Evolutionary conservation across 768 basidiomycete genomes (phyloP), one percentile per base, ranked within the genome.

Genomic region (Suillus cothurnatus): DNA sequence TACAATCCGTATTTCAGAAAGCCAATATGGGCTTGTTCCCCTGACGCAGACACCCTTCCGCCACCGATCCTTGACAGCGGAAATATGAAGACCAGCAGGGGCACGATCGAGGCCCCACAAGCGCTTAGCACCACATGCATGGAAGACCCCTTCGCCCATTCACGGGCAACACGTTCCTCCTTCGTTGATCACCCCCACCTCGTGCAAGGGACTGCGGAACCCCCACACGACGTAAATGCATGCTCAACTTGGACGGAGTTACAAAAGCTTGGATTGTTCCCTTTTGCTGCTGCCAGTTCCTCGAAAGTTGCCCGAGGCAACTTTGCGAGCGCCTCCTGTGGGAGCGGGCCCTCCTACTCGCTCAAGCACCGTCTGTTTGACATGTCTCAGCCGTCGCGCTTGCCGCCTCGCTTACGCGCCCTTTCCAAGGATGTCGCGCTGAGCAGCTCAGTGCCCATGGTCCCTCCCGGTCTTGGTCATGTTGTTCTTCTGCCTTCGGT

Each of bases 181-280:
- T 39, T 62, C 32, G 61, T 58, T 58, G 53, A 61, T 66, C 69
- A 71, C 63, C 12, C 53, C 36, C 21, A 59, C 47, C 68, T 69
- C 72, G 65, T 72, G 75, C 32, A 43, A 41, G 21, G 2, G n/a
- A 15, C 61, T 38, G 38, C 56, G 41, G 59, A 50, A 61, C 56
- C 57, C 61, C 14, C 61, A 74, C 76, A 76, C 73, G 75, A 75
- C 66, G 68, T 36, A 36, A 65, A 67, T 64, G 61, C 75, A 65
- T 78, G 76, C 67, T 12, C 53, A 15, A 60, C 39, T 28, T 26
- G 28, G 11, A 21, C 58, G 58, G 58, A 59, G 58, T 28, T 59
- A 59, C 39, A 59, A 59, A 59, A 59, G 58, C 58, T 28, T 28
- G 26, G 11, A 21, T 14, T 31, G 12, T 21, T 28, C 28, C 11